Evolutionary conservation across 2,329 filamentous ascomycete species (phyloP), one percentile per base, ranked within the genome.

Genomic region (Pseudopithomyces chartarum): DNA sequence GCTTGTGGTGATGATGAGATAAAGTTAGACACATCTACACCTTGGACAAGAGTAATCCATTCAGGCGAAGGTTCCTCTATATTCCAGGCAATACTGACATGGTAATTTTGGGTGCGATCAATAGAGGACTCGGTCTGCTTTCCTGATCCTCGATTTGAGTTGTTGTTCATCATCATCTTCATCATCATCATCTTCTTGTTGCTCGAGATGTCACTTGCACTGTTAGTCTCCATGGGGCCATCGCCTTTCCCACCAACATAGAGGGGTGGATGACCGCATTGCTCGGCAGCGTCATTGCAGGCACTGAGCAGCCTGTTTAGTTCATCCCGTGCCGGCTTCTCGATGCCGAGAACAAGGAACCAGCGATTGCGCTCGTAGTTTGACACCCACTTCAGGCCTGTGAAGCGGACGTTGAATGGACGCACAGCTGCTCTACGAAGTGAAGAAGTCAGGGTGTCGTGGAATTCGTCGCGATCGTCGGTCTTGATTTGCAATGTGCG

Each of bases 41-140:
- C n/a, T 40, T 64, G 50, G 2, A 73, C 59, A 33, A 73, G 36
- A 38, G 57, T 54, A 8, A 65, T 54, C 65, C 64, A 73, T 34
- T 67, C 65, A 10, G 63, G 44, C 17, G 60, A 62, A 7, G 73
- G 71, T 52, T 71, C 69, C 11, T 57, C 52, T 22, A 78, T 61
- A 43, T 71, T 89, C 95, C 94, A 98, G 0, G 89, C 95, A 54
- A 99, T 86, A 44, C 92, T 97, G 57, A 98, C 79, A 75, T 99
- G 95, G 69, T 97, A 97, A 20, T 84, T 85, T 47, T 81, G 74
- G 4, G 82, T 82, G 52, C 74, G 73, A 63, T 86, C 81, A 33
- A 55, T 17, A 29, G 36, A 29, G 26, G 43, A 4, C 23, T 19
- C 33, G 23, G 23, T 32, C 54, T 38, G 56, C 34, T 50, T 50